Evolutionary conservation across 768 basidiomycete species (phyloP).

Genomic region (Jaapia argillacea): DNA sequence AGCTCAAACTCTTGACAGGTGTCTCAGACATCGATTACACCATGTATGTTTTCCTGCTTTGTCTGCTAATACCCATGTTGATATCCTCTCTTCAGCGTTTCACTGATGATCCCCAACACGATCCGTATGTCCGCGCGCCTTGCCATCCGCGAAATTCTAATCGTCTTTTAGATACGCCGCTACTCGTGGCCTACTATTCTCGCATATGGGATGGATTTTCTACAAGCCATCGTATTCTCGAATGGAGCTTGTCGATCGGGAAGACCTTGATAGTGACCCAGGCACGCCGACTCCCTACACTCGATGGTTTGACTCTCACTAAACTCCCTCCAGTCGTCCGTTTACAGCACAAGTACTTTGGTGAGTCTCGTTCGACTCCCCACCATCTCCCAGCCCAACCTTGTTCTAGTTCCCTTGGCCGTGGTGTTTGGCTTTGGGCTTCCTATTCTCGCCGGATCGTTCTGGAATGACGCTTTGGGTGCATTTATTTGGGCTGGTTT

Average conservation of each 20-base stretch:
- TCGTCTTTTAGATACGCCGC: conserved; percentile 49
- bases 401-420: conserved; percentile 43
- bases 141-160: neutral
- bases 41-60: conserved; percentile 36
- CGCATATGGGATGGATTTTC: conserved; percentile 85
- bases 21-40: conserved; percentile 64
- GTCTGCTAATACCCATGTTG: neutral
- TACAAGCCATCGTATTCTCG: conserved; percentile 58
- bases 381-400: neutral
- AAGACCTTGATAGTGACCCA: conserved; percentile 59
- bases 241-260: conserved; percentile 52
- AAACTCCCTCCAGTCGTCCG: conserved; percentile 43
- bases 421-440: conserved; percentile 47
- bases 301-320: neutral
- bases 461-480: conserved; percentile 58
- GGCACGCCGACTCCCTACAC: conserved; percentile 29
- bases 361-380: conserved; percentile 19
- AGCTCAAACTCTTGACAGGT: conserved; percentile 27
- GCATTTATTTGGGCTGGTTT: conserved; percentile 66
- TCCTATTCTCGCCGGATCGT: conserved; percentile 42
- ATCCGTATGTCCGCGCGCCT: conserved; percentile 35
- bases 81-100: conserved; percentile 35
- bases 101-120: conserved; percentile 59
- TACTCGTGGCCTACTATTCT: conserved; percentile 60
- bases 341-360: conserved; percentile 62